Evolutionary conservation across 78 protist species (phyloP).

Genomic region (Speleostelium caveatum): DNA sequence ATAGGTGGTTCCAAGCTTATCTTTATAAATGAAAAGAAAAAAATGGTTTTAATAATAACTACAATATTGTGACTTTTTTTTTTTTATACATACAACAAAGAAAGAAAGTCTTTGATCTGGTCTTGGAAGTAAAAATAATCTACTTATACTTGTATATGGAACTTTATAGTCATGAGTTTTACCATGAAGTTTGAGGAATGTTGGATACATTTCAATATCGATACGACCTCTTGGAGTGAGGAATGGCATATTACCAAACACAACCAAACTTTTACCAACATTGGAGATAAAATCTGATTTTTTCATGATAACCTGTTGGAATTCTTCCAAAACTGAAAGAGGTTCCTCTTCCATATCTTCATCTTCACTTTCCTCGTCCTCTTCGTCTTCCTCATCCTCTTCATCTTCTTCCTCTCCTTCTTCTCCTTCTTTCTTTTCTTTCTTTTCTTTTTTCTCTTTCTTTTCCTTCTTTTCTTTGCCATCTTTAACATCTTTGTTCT

Average conservation of each 20-base stretch:
- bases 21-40: too few species aligned
- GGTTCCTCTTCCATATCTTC: not conserved
- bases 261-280: constrained; percentile 64
- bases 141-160: constrained; percentile 47
- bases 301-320: constrained; percentile 36
- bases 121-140: constrained; percentile 41
- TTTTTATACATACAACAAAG: too few species aligned
- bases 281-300: constrained; percentile 52
- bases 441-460: not conserved
- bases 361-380: not conserved
- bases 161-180: constrained; percentile 84
- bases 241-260: constrained; percentile 40
- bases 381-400: constrained; percentile 22
- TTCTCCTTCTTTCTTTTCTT: not conserved
- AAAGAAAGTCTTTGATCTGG: constrained; percentile 61
- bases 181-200: constrained; percentile 78
- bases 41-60: not conserved
- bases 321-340: not conserved
- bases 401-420: not conserved
- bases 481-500: not conserved
- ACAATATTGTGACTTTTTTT: not conserved
- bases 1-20: constrained; percentile 83
- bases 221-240: constrained; percentile 86
- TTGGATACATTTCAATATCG: constrained; percentile 82
- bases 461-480: not conserved